These are phyloP conservation scores for Echeveria elegans DNA, from an alignment of 164 flowering plant species.

Conservation along the genomic window DNA sequence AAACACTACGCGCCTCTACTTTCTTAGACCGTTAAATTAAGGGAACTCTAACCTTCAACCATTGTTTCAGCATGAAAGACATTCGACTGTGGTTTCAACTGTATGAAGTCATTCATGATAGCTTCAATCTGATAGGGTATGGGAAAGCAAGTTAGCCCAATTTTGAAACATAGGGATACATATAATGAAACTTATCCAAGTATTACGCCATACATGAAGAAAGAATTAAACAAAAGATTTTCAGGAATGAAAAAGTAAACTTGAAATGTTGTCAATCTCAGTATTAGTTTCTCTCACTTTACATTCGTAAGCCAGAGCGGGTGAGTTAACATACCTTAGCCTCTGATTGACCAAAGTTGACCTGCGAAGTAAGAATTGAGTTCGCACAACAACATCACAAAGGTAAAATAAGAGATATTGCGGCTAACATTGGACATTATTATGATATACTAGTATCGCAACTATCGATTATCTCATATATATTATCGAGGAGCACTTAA, in stretches of 20 bases:
- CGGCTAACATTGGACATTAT: not conserved
- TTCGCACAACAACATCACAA: not conserved
- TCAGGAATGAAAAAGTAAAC: not conserved
- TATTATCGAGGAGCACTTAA: not conserved
- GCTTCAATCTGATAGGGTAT: conserved; percentile 64
- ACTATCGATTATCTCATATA: not conserved
- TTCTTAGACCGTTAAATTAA: not conserved
- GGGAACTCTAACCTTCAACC: conserved; percentile 71
- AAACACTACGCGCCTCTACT: not conserved
- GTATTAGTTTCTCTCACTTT: not conserved
- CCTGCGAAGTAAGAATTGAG: conserved; percentile 25
- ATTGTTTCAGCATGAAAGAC: conserved; percentile 90
- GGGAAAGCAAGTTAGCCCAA: not conserved
- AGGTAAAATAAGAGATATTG: not conserved
- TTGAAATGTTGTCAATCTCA: not conserved
- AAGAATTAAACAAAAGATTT: not conserved
- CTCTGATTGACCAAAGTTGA: conserved; percentile 85
- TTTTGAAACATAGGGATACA: not conserved
- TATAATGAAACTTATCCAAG: not conserved
- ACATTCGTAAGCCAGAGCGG: not conserved
- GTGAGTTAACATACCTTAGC: conserved; percentile 68
- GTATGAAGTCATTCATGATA: conserved; percentile 89
- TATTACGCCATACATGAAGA: not conserved
- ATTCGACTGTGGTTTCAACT: conserved; percentile 71
- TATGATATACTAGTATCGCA: too few species aligned